Base-by-base conservation (phyloP, 305 asterid genomes). In the Lippia alba region DNA sequence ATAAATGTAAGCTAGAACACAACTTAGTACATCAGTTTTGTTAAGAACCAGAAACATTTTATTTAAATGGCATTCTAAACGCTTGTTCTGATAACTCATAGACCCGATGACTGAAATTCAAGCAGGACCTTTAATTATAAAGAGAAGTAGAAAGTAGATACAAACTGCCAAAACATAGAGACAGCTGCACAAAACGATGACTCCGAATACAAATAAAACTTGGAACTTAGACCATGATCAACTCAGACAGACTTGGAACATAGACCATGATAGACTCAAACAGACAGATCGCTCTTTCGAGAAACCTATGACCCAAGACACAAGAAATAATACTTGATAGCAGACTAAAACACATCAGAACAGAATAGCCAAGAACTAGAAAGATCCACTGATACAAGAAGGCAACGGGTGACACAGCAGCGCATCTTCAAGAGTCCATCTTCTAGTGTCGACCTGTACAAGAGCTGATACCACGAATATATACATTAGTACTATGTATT, bases 341-440 rank as follows among this genome's bases (percentile, higher is more conserved):
- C 64, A 64, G 74, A 67, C 74, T 8, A 24, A 45, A 39, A 64
- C 15, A 50, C 57, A 51, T 32, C 67, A 59, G 55, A 68, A 81
- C 67, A 62, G 49, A 58, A 69, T 12, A 53, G 41, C 60, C 61
- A 51, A 62, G 14, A 62, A 74, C 79, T 48, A 61, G 41, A 40
- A 73, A 58, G 72, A 61, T 76, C 30, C 57, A 64, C 50, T 12
- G 17, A 18, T 56, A 33, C 20, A 19, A 46, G 54, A 68, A 71
- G 63, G 70, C 58, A 68, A 70, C 36, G 70, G 44, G 66, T 34
- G 70, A 49, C 63, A 76, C 72, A 66, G 41, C 41, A 36, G 49
- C 12, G 77, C 81, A 55, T 73, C 83, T 74, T 33, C 67, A 50
- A 45, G 62, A 66, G 74, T 70, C 82, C 11, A 19, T 64, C 77